Percentiles rank a stretch among this genome's conserved stretches.
Conservation (phyloP, 805 yeast genomes). For the Metschnikowia borealis region DNA sequence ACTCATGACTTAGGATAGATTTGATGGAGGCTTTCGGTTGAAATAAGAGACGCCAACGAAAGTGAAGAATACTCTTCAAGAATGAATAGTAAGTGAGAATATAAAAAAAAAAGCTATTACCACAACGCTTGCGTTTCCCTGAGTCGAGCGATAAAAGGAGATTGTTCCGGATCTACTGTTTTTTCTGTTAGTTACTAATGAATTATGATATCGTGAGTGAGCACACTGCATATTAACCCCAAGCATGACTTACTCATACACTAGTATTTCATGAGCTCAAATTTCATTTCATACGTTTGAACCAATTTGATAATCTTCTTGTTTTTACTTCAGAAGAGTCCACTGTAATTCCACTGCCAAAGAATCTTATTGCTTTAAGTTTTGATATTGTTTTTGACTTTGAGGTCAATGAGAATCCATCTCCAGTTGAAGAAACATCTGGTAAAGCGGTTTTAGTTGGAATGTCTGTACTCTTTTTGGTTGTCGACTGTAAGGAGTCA, state of each 20-base stretch:
- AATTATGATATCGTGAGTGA: neutral
- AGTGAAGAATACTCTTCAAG: neutral
- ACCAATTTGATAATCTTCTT: neutral
- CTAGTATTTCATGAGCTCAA: neutral
- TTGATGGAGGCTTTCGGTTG: neutral
- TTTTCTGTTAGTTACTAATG: neutral
- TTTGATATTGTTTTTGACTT: neutral
- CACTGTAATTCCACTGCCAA: neutral
- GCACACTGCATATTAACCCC: slow-evolving; percentile 1
- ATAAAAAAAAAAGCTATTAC: neutral
- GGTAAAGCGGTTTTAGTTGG: neutral
- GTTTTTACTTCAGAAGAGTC: neutral
- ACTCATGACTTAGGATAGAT: slow-evolving; percentile 5
- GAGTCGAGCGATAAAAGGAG: neutral
- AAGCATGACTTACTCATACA: neutral
- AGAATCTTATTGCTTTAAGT: neutral
- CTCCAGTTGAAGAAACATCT: neutral
- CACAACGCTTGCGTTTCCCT: neutral
- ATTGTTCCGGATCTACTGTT: neutral
- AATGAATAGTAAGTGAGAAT: neutral
- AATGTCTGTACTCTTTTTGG: neutral
- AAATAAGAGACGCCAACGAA: neutral
- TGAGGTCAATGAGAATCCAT: neutral
- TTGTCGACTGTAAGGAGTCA: neutral
- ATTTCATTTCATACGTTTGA: neutral